Evolutionary conservation across 192 early-diverging fungal species (phyloP).

Genomic region (Hyaloraphidium curvatum): DNA sequence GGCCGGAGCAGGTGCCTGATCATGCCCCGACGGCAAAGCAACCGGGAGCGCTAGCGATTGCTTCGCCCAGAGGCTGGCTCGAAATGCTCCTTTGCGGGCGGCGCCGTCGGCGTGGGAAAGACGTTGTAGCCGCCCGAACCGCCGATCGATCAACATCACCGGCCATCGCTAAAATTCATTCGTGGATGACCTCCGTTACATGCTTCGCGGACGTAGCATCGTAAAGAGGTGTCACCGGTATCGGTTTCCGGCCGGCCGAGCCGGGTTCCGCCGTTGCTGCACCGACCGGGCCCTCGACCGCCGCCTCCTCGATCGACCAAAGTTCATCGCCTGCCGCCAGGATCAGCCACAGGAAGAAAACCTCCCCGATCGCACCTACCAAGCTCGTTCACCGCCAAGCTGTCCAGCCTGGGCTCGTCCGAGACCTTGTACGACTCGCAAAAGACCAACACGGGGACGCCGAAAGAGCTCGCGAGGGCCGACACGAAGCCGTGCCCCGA

Average conservation of each 20-base stretch:
- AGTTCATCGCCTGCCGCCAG: not conserved
- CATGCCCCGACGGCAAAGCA: too few species aligned
- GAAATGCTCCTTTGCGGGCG: too few species aligned
- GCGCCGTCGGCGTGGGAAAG: too few species aligned
- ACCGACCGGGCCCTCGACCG: slow-evolving; percentile 35
- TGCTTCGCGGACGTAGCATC: slow-evolving; percentile 91
- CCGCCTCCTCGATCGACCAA: slow-evolving; percentile 57
- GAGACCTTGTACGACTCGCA: slow-evolving; percentile 95
- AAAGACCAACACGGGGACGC: slow-evolving; percentile 83
- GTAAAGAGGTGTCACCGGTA: slow-evolving; percentile 75
- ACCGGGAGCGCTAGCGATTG: too few species aligned
- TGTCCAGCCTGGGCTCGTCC: slow-evolving; percentile 78
- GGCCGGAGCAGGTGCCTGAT: too few species aligned
- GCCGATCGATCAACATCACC: too few species aligned
- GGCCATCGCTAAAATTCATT: too few species aligned
- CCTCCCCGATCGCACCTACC: slow-evolving; percentile 20
- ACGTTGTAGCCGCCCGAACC: too few species aligned
- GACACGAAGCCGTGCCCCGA: slow-evolving; percentile 73
- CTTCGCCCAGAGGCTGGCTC: too few species aligned
- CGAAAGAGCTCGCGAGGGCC: slow-evolving; percentile 75
- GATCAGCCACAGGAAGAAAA: not conserved
- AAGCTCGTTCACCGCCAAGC: slow-evolving; percentile 91
- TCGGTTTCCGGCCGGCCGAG: slow-evolving; percentile 26
- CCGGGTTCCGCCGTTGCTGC: slow-evolving; percentile 9
- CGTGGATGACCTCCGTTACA: slow-evolving; percentile 75